Conservation (phyloP, 768 basidiomycete species). For the Agrocybe chaxingu region DNA sequence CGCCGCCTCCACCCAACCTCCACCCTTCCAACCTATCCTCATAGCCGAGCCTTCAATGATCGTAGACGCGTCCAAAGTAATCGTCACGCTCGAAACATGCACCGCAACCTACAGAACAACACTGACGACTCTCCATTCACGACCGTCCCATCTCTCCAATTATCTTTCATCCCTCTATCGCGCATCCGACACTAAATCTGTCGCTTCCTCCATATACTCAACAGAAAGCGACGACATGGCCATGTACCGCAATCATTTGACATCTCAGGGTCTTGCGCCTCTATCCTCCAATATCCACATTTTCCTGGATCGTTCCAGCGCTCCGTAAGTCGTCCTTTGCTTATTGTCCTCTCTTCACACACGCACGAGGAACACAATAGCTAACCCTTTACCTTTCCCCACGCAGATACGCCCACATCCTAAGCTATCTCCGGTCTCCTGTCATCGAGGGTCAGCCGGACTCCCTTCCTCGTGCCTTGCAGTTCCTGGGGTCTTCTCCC, state of each 20-base stretch:
- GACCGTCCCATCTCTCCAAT: constrained; percentile 62
- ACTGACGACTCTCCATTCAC: constrained; percentile 61
- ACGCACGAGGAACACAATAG: neutral
- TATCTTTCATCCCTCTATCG: constrained; percentile 48
- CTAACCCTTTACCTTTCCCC: neutral
- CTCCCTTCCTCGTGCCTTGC: constrained; percentile 57
- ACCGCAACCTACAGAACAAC: constrained; percentile 66
- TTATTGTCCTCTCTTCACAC: neutral
- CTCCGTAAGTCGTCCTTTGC: constrained; percentile 55
- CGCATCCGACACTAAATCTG: constrained; percentile 32
- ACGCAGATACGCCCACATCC: constrained; percentile 64
- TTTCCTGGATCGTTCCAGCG: constrained; percentile 78
- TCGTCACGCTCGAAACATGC: constrained; percentile 74
- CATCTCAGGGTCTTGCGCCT: constrained; percentile 52
- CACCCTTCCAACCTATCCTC: constrained; percentile 65
- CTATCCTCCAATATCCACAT: constrained; percentile 54
- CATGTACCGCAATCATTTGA: constrained; percentile 60
- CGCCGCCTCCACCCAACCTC: constrained; percentile 38
- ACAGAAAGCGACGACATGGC: constrained; percentile 49
- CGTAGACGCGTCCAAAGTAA: constrained; percentile 56
- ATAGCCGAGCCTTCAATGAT: constrained; percentile 51
- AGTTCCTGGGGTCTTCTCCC: constrained; percentile 38
- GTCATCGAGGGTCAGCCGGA: constrained; percentile 43
- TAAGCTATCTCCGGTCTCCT: constrained; percentile 66
- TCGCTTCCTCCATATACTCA: constrained; percentile 56